Conservation (phyloP, 2,329 filamentous ascomycete species). For the Colletotrichum sp. region DNA sequence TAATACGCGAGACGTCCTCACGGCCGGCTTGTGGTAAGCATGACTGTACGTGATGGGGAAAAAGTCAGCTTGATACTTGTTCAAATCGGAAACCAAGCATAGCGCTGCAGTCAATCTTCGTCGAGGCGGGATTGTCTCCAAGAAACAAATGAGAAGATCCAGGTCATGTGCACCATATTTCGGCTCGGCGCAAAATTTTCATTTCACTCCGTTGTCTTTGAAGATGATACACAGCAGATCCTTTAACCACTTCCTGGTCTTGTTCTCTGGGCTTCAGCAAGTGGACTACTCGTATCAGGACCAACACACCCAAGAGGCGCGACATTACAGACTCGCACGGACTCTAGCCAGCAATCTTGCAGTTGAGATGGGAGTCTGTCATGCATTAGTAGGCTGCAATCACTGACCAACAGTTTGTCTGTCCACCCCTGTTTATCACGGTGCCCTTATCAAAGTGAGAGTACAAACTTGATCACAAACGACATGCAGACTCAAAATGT, state of each 20-base stretch:
- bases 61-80: neutral
- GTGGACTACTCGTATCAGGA: neutral
- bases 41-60: neutral
- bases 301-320: neutral
- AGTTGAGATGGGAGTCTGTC: neutral
- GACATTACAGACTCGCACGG: neutral
- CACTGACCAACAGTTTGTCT: neutral
- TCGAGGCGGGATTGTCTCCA: neutral
- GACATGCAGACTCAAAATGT: neutral
- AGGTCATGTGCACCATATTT: neutral
- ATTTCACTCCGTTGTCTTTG: neutral
- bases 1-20: neutral
- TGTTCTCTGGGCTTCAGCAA: neutral
- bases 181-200: neutral
- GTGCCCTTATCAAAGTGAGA: neutral
- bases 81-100: neutral
- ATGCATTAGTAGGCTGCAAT: neutral
- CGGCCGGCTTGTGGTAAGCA: neutral
- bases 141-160: fast-evolving
- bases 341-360: neutral
- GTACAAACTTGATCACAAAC: neutral
- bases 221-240: neutral
- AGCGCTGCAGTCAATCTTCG: neutral
- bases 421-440: neutral
- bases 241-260: neutral